Percentiles rank a stretch among this genome's conserved stretches.
These are phyloP conservation scores for Trichoderma cornu-damae DNA, from an alignment of 2,329 filamentous ascomycete species.

Conservation along the genomic window DNA sequence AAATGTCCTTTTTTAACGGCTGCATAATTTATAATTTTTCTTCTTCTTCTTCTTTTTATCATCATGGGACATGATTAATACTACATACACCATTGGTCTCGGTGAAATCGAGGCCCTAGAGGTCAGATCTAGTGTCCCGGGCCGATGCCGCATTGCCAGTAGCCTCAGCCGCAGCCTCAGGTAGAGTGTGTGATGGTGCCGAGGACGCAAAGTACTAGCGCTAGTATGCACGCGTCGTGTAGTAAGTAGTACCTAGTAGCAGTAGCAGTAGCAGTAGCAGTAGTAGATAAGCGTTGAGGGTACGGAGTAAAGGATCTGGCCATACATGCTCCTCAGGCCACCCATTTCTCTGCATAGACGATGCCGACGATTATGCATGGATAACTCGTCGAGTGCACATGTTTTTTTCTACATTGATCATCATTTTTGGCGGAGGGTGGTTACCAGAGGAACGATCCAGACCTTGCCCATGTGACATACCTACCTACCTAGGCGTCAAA, in stretches of 20 bases:
- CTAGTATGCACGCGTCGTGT: too few relatives aligned
- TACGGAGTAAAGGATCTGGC: too few relatives aligned
- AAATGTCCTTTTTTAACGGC: not conserved
- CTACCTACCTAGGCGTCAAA: not conserved
- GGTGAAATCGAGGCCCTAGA: not conserved
- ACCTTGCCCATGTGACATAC: constrained; percentile 11
- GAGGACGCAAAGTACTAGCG: not conserved
- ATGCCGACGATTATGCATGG: not conserved
- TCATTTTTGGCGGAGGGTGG: not conserved
- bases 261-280: too few relatives aligned
- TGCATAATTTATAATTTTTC: not conserved
- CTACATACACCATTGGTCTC: not conserved
- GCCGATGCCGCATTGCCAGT: not conserved
- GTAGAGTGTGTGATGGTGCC: not conserved
- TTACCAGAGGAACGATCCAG: not conserved
- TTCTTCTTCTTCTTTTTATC: too few relatives aligned
- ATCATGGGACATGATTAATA: not conserved
- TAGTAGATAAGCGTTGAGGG: too few relatives aligned
- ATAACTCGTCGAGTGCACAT: not conserved
- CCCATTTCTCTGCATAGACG: not conserved
- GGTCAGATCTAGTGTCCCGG: not conserved
- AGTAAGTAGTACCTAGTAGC: too few relatives aligned
- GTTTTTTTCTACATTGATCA: not conserved
- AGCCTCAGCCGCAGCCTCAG: too few relatives aligned
- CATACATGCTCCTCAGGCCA: not conserved